Percentiles rank a stretch among this genome's conserved stretches.
phyloP scores from a whole-genome alignment of 768 basidiomycete genomes.

The Rhizopogon vinicolor region DNA sequence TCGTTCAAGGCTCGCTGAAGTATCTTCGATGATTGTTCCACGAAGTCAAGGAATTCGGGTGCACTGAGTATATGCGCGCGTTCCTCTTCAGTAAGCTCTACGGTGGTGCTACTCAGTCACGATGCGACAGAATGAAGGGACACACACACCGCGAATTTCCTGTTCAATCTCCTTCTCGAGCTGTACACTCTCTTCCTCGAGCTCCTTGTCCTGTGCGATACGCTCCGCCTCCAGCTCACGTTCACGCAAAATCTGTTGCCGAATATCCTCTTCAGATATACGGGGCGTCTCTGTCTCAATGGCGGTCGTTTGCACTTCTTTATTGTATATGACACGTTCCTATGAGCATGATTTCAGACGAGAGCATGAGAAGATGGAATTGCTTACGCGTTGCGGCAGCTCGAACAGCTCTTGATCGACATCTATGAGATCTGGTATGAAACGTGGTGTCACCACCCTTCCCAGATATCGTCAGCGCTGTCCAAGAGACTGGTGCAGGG shows the following conservation, averaged over 20 bases:
- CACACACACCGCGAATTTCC: conserved; percentile 67
- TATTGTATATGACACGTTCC: conserved; percentile 82
- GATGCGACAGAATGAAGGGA: not conserved
- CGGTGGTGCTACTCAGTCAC: not conserved
- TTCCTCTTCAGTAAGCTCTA: conserved; percentile 88
- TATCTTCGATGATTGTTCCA: conserved; percentile 93
- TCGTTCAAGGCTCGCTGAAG: conserved; percentile 94
- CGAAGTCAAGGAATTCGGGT: conserved; percentile 90
- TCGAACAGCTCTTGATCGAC: conserved; percentile 89
- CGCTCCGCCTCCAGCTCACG: conserved; percentile 69
- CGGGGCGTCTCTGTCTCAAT: conserved; percentile 50
- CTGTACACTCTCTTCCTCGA: conserved; percentile 80
- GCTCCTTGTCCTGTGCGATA: conserved; percentile 64
- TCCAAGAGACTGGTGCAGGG: conserved; percentile 1
- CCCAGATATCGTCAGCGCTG: conserved; percentile 1
- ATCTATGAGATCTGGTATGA: conserved; percentile 78
- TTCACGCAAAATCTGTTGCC: conserved; percentile 63
- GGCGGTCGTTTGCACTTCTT: conserved; percentile 76
- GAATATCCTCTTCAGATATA: conserved; percentile 67
- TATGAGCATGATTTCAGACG: conserved; percentile 18
- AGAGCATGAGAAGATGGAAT: not conserved
- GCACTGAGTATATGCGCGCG: conserved; percentile 75
- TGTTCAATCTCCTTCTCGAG: conserved; percentile 85
- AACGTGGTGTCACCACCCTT: conserved; percentile 61
- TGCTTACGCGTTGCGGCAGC: conserved; percentile 73